Conservation (phyloP, 495 filamentous ascomycete species). For the Aspergillus indologenus region DNA sequence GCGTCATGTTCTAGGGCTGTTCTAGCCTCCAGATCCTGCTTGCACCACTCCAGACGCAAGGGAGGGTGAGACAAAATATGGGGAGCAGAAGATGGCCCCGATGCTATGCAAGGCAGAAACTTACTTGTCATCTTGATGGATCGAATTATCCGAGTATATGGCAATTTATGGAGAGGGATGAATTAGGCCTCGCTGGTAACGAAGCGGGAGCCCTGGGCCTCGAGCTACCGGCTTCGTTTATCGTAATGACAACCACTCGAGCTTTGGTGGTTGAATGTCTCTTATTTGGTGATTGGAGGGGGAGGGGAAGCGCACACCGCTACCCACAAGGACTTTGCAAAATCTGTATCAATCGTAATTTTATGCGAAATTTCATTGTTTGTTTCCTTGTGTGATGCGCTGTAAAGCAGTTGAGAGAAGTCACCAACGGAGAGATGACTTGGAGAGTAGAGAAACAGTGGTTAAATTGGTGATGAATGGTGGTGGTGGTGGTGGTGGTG, state of each 20-base stretch:
- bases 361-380: constrained; percentile 14
- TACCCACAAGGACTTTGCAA: constrained; percentile 19
- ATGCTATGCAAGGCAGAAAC: background rate
- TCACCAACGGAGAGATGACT: background rate
- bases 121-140: background rate
- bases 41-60: background rate
- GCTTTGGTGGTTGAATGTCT: background rate
- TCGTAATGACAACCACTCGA: background rate
- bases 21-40: background rate
- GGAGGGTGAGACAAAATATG: background rate
- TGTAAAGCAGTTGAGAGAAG: background rate
- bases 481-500: background rate
- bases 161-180: background rate
- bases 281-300: background rate
- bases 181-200: background rate
- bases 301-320: constrained; percentile 15
- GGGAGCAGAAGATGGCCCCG: background rate
- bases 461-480: too few relatives aligned
- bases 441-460: background rate
- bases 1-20: background rate
- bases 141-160: background rate
- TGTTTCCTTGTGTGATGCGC: background rate
- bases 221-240: background rate
- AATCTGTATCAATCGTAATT: constrained; percentile 14
- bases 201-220: background rate